Percentiles rank a stretch among this genome's conserved stretches.
These are phyloP conservation scores for Yamadazyma epiphylla DNA, from an alignment of 1,139 yeast genomes.

Conservation along the genomic window DNA sequence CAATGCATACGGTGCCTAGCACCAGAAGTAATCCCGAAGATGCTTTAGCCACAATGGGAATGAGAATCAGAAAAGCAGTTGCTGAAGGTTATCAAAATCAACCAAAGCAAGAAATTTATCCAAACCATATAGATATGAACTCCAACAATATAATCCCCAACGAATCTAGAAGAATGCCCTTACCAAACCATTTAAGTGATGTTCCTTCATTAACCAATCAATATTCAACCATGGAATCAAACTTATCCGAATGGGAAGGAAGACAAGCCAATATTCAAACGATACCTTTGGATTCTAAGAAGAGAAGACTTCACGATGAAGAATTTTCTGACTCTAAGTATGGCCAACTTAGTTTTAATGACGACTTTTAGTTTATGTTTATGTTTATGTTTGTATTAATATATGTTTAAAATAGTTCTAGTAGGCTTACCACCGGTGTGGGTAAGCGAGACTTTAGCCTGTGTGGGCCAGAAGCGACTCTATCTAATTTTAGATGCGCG, in stretches of 20 bases:
- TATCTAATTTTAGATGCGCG: too few relatives aligned
- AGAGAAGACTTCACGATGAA: constrained; percentile 41
- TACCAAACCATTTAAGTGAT: constrained; percentile 41
- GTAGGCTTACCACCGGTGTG: too few relatives aligned
- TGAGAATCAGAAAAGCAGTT: constrained; percentile 68
- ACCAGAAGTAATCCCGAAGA: not conserved
- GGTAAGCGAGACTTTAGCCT: too few relatives aligned
- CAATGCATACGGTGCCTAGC: not conserved
- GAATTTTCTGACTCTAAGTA: constrained; percentile 23
- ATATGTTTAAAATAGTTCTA: too few relatives aligned
- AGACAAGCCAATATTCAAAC: constrained; percentile 2
- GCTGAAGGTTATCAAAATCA: constrained; percentile 51
- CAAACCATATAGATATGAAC: not conserved
- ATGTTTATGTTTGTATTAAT: not conserved
- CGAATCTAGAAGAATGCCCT: constrained; percentile 39
- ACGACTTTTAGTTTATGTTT: constrained; percentile 32
- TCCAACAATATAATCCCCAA: constrained; percentile 3
- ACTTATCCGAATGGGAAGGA: constrained; percentile 9
- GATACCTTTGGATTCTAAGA: constrained; percentile 9
- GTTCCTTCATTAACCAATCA: constrained; percentile 38
- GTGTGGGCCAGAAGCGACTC: too few relatives aligned
- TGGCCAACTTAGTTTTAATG: constrained; percentile 44
- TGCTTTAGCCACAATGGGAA: constrained; percentile 54
- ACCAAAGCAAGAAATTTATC: constrained; percentile 1
- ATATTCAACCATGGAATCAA: constrained; percentile 40